Evolutionary conservation across 495 filamentous ascomycete species (phyloP).

Genomic region (Barbatosphaeria neglecta): DNA sequence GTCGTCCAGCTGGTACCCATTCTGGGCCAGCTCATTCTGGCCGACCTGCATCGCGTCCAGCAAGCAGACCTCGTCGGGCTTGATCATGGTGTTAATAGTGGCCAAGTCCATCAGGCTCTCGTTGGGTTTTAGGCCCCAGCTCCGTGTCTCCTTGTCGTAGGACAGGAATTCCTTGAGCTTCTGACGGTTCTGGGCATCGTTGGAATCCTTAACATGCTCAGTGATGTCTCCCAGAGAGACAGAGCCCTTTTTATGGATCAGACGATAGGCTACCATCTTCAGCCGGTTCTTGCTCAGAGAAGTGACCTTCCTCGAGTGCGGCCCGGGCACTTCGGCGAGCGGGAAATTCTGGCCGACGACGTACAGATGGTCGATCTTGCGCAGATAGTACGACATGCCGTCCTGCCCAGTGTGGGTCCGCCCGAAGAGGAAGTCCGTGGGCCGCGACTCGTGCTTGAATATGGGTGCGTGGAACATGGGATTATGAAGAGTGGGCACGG

Average conservation of each 20-base stretch:
- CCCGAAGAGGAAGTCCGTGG: conserved; percentile 79
- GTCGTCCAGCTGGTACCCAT: conserved; percentile 61
- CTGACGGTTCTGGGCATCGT: conserved; percentile 86
- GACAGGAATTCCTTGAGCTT: conserved; percentile 94
- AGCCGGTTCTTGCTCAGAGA: conserved; percentile 89
- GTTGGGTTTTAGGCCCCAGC: conserved; percentile 64
- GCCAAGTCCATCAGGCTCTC: conserved; percentile 67
- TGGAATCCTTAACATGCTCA: conserved; percentile 75
- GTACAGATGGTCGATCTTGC: conserved; percentile 80
- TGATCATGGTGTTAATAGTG: conserved; percentile 71
- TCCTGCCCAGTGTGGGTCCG: conserved; percentile 61
- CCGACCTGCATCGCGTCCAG: conserved; percentile 96
- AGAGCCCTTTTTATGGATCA: conserved; percentile 61
- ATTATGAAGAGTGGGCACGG: conserved; percentile 82
- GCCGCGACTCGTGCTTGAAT: conserved; percentile 70
- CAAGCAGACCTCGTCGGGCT: conserved; percentile 88
- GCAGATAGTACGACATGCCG: conserved; percentile 66
- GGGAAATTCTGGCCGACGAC: conserved; percentile 88
- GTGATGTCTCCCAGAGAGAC: conserved; percentile 71
- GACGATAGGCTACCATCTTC: conserved; percentile 85
- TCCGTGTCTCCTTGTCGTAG: conserved; percentile 71
- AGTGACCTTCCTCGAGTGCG: conserved; percentile 86
- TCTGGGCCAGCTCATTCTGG: conserved; percentile 66
- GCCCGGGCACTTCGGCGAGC: conserved; percentile 80
- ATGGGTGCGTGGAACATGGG: conserved; percentile 89